These are phyloP conservation scores for Trichoderma citrinoviride DNA, from an alignment of 2,329 filamentous ascomycete species.

Conservation along the genomic window DNA sequence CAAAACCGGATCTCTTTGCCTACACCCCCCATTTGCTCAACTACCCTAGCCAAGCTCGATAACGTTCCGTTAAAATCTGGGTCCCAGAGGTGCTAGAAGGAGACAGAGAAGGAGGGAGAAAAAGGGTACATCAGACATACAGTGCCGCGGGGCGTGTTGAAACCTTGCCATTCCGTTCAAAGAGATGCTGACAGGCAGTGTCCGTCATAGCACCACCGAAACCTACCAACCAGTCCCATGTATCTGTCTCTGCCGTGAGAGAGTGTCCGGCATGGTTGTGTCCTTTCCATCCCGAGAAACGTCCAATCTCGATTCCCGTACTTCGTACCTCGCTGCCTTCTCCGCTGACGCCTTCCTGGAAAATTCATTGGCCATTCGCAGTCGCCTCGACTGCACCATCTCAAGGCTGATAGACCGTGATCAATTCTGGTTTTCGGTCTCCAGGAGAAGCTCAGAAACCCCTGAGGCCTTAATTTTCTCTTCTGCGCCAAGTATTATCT, in stretches of 20 bases:
- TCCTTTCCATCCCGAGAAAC: not conserved
- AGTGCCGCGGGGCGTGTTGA: constrained; percentile 7
- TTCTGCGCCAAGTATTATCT: not conserved
- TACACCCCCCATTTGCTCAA: constrained; percentile 15
- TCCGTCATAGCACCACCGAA: constrained; percentile 14
- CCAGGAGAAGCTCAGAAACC: not conserved
- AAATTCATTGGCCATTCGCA: not conserved
- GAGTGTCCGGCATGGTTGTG: not conserved
- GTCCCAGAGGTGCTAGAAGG: not conserved
- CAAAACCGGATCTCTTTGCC: not conserved
- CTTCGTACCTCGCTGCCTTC: not conserved
- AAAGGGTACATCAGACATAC: constrained; percentile 2
- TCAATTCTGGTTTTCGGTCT: not conserved
- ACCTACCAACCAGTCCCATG: constrained; percentile 11
- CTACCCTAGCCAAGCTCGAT: constrained; percentile 10
- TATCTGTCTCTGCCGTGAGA: not conserved
- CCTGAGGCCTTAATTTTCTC: not conserved
- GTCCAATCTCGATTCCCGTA: constrained; percentile 4
- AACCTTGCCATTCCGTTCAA: constrained; percentile 9
- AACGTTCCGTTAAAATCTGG: not conserved
- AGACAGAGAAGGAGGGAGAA: not conserved
- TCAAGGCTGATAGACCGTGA: not conserved
- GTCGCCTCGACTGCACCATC: not conserved
- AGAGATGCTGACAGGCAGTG: constrained; percentile 14
- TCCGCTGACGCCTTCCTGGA: constrained; percentile 4